Evolutionary conservation across 345 rosid species (phyloP), one percentile per base, ranked within the genome.

Genomic region (Eucalyptus guilfoylei): DNA sequence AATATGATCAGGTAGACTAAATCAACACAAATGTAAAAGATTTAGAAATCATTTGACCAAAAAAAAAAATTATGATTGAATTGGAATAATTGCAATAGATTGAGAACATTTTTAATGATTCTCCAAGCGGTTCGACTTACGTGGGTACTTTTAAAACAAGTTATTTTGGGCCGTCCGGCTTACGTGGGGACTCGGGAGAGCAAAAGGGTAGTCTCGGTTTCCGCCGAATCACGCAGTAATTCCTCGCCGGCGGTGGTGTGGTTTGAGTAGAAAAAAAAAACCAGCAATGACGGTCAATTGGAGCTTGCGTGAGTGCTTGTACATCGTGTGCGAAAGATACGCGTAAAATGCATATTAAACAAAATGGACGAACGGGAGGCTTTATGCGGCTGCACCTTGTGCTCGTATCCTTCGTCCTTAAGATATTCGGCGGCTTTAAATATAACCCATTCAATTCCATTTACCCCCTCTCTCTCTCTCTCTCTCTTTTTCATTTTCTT

Each of bases 1-100:
- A 55, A 55, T 24, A 4, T 55, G 30, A 23, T 55, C 0, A 0
- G 1, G 13, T 4, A 9, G 6, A 55, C 30, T 24, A 26, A 55
- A 55, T 55, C 13, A 26, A 23, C 1, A 10, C 2, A 55, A 55
- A 55, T 24, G 3, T 0, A 55, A 55, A 24, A 55, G 1, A 23
- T 24, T 10, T 55, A 24, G 0, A 26, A 55, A 2, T 55, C 12
- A 55, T 55, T 24, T 24, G 30, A 23, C 13, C 30, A 23, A 55
- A 55, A 55, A 55, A 6, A 54, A 24, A 24, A 10, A 4, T 3
- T 55, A 55, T 23, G 13, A 55, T 11, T 55, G 0, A 55, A 55
- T 55, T 55, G 14, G 0, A 10, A 23, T 1, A 24, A 55, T 5
- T 9, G 0, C 13, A 23, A 55, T 24, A 55, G 1, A 10, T 24